Base-by-base conservation (phyloP, 495 filamentous ascomycete species). In the Trypethelium eluteriae region DNA sequence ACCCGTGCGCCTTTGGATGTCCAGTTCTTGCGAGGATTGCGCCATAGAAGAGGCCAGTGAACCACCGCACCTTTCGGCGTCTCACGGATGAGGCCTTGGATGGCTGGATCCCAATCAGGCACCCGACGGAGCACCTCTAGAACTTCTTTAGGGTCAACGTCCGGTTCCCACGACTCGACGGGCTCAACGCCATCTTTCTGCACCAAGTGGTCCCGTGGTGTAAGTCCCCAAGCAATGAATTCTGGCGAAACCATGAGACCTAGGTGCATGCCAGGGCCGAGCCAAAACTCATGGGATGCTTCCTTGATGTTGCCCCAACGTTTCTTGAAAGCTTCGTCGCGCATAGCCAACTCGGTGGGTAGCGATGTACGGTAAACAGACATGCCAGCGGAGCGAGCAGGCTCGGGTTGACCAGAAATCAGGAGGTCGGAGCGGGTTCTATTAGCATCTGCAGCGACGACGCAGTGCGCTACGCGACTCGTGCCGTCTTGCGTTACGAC, bases 401-500 rank as follows among this genome's bases (percentile, higher is more conserved):
- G 69, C 6, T 81, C 78, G 67, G 82, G 74, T 3, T 44, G 7
- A 14, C 84, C 86, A 57, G 56, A 78, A 16, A 82, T 79, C 1
- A 83, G 68, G 44, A 73, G 77, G 59, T 80, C 77, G 16, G 82
- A 82, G 68, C 80, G 81, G 44, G 80, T 79, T 11, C 81, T 80
- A 5, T 86, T 76, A 14, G 84, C 85, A 74, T 88, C 85, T 2
- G 85, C 85, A 2, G 84, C 85, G 62, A 88, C 79, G 3, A 87
- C 76, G 0, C 86, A 64, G 71, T 88, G 83, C 4, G 82, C 83
- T 50, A 81, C 76, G 69, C 77, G 82, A 1, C 39, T 72, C 50
- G 80, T 76, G 11, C 82, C 84, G 46, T 83, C 75, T 34, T 82
- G 77, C 0, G 82, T 78, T 0, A 79, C 71, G 39, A 82, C 79